phyloP scores from a whole-genome alignment of 2,329 filamentous ascomycete genomes.

The Sporothrix brasiliensis region DNA sequence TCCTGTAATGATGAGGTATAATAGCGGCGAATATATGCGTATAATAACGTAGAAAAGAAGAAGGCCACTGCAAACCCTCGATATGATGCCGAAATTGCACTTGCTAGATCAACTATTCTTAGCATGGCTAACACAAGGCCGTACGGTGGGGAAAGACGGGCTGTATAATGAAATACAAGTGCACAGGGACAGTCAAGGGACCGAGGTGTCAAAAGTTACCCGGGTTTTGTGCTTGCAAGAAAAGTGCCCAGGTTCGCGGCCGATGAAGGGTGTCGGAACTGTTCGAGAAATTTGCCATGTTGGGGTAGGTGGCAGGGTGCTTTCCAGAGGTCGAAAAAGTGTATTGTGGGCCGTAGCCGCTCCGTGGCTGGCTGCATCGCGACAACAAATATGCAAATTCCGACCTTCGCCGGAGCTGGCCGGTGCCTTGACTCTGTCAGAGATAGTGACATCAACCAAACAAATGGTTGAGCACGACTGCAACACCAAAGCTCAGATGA shows the following conservation, averaged over 20 bases:
- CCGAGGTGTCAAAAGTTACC: slow-evolving; percentile 2
- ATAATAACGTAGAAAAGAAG: not conserved
- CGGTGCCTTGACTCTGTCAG: not conserved
- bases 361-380: not conserved
- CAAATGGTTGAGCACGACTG: not conserved
- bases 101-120: slow-evolving; percentile 7
- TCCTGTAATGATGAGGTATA: not conserved
- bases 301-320: not conserved
- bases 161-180: not conserved
- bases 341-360: not conserved
- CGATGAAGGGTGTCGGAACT: not conserved
- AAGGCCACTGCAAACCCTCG: slow-evolving; percentile 7
- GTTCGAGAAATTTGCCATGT: slow-evolving; percentile 23
- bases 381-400: not conserved
- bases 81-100: slow-evolving; percentile 31
- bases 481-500: not conserved
- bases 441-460: not conserved
- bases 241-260: not conserved
- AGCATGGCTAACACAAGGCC: not conserved
- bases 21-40: not conserved
- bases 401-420: too few relatives aligned
- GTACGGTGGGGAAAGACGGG: not conserved
- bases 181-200: not conserved
- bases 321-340: too few relatives aligned
- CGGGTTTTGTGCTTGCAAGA: not conserved